Conservation (phyloP, 805 yeast genomes). For the Yarrowia divulgata region DNA sequence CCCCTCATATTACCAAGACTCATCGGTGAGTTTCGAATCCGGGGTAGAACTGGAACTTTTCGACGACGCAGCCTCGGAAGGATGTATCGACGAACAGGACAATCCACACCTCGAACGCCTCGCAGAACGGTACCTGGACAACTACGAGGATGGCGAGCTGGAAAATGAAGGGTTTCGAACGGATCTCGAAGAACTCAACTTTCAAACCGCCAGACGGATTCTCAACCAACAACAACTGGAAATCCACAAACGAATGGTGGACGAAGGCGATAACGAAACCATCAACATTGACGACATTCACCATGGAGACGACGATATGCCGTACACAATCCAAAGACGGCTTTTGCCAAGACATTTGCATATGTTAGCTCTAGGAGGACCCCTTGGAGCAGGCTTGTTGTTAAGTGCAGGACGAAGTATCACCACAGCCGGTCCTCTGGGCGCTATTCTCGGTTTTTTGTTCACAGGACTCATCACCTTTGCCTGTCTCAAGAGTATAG, state of each 20-base stretch:
- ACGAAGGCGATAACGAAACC: constrained; percentile 43
- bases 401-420: constrained; percentile 76
- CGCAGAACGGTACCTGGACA: constrained; percentile 20
- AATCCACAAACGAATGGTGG: constrained; percentile 33
- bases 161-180: constrained; percentile 35
- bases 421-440: constrained; percentile 77
- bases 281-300: constrained; percentile 39
- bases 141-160: constrained; percentile 27
- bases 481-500: constrained; percentile 74
- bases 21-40: neutral
- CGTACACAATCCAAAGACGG: constrained; percentile 57
- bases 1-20: constrained; percentile 10
- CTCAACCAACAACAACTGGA: constrained; percentile 21
- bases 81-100: constrained; percentile 35
- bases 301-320: constrained; percentile 38
- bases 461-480: constrained; percentile 71
- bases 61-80: constrained; percentile 33
- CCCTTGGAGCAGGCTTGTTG: constrained; percentile 77
- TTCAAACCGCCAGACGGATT: constrained; percentile 15
- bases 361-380: constrained; percentile 80
- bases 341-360: constrained; percentile 72
- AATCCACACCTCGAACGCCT: constrained; percentile 33
- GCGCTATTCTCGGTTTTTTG: constrained; percentile 70
- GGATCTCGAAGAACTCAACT: constrained; percentile 31
- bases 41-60: constrained; percentile 29